These are phyloP conservation scores for Zoysia japonica DNA, from an alignment of 176 grass and related monocot genomes.

Conservation along the genomic window DNA sequence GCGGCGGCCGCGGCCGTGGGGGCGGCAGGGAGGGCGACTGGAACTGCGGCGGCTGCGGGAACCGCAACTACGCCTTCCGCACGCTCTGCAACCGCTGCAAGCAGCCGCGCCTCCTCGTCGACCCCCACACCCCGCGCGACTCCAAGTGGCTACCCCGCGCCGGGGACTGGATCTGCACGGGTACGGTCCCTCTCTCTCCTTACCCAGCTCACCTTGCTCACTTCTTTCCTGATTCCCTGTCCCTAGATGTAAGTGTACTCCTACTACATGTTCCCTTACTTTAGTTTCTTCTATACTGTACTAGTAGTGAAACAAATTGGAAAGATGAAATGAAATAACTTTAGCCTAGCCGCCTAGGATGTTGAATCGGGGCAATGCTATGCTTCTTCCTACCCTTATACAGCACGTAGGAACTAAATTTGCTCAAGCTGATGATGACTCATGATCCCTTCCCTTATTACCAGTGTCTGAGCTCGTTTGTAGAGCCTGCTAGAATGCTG, in stretches of 20 bases:
- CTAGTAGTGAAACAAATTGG: background rate
- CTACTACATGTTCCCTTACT: background rate
- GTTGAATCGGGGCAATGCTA: background rate
- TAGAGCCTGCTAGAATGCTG: background rate
- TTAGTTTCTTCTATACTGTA: background rate
- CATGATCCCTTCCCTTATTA: background rate
- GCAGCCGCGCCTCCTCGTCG: slow-evolving; percentile 86
- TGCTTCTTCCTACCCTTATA: background rate
- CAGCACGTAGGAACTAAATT: background rate
- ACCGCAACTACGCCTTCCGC: slow-evolving; percentile 98
- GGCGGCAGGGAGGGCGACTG: slow-evolving; percentile 90
- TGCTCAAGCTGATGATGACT: background rate
- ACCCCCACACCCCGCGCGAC: slow-evolving; percentile 74
- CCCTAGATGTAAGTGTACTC: background rate
- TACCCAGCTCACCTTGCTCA: background rate
- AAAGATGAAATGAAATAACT: background rate
- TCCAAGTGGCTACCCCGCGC: slow-evolving; percentile 97
- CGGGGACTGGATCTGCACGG: slow-evolving; percentile 97
- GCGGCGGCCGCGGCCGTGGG: slow-evolving; percentile 13
- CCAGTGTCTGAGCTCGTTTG: background rate
- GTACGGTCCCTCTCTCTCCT: background rate
- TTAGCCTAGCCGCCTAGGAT: background rate
- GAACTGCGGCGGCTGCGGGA: slow-evolving; percentile 76
- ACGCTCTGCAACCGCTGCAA: slow-evolving; percentile 99
- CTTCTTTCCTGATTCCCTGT: background rate